Conservation (phyloP, 176 grass and related monocot genomes). For the Avena insularis region DNA sequence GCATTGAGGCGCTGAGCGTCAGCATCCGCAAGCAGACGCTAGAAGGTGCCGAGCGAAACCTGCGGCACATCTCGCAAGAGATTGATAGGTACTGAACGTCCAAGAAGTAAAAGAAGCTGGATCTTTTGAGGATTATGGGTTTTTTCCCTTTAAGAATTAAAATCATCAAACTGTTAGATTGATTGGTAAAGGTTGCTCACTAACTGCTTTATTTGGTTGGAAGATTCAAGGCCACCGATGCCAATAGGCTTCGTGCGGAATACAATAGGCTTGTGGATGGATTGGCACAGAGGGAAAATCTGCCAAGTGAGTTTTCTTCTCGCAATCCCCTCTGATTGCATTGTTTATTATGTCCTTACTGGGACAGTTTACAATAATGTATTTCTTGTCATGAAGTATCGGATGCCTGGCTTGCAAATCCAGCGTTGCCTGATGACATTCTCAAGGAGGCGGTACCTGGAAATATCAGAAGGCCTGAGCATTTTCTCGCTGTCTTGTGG, state of each 20-base stretch:
- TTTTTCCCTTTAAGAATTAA: neutral
- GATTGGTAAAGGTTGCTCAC: constrained; percentile 33
- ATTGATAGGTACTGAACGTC: constrained; percentile 74
- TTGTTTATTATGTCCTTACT: neutral
- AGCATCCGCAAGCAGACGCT: constrained; percentile 88
- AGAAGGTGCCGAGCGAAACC: constrained; percentile 74
- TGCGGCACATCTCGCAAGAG: constrained; percentile 72
- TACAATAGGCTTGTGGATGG: constrained; percentile 92
- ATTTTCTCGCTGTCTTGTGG: constrained; percentile 83
- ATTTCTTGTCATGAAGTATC: constrained; percentile 67
- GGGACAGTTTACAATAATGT: neutral
- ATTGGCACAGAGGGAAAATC: constrained; percentile 90
- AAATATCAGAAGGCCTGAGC: constrained; percentile 90
- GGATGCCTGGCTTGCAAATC: constrained; percentile 91
- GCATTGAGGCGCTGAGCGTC: constrained; percentile 87
- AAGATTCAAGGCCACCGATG: constrained; percentile 99
- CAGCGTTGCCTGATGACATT: constrained; percentile 81
- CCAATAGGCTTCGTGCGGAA: constrained; percentile 82
- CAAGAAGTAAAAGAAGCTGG: neutral
- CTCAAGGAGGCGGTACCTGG: constrained; percentile 93
- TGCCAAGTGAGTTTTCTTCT: constrained; percentile 64
- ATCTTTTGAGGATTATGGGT: neutral
- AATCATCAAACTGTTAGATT: neutral
- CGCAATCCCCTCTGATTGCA: neutral
- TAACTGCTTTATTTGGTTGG: constrained; percentile 79